Percentiles rank a stretch among this genome's conserved stretches.
phyloP scores from a whole-genome alignment of 1,139 yeast species.

The Yamadazyma dushanensis region DNA sequence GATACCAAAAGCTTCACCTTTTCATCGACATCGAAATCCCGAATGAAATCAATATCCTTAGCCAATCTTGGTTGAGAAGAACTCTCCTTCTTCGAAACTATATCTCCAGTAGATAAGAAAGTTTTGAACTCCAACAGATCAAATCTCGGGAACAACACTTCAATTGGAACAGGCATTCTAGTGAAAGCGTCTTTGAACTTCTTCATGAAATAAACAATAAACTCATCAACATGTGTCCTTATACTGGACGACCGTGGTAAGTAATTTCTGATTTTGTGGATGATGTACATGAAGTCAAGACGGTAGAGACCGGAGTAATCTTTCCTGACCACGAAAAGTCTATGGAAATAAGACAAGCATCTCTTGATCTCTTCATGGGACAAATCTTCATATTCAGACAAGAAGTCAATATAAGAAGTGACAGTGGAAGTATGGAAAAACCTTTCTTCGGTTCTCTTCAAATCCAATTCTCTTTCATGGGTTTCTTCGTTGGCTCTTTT shows the following conservation, averaged over 20 bases:
- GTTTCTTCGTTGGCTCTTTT: conserved; percentile 39
- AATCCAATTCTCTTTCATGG: conserved; percentile 54
- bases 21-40: conserved; percentile 34
- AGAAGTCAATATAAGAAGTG: conserved; percentile 52
- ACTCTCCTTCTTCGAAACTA: conserved; percentile 22
- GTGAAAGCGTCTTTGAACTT: conserved; percentile 52
- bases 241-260: conserved; percentile 38
- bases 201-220: conserved; percentile 67
- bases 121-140: conserved; percentile 41
- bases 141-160: conserved; percentile 65
- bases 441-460: conserved; percentile 37
- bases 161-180: conserved; percentile 62
- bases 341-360: conserved; percentile 69
- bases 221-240: conserved; percentile 62
- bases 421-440: conserved; percentile 46
- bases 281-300: conserved; percentile 63
- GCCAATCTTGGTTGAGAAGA: conserved; percentile 29
- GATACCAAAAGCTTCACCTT: conserved; percentile 50
- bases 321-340: conserved; percentile 61
- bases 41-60: conserved; percentile 38
- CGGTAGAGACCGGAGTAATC: conserved; percentile 66
- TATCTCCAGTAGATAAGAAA: conserved; percentile 54
- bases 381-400: conserved; percentile 62
- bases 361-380: conserved; percentile 59
- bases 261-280: conserved; percentile 31